phyloP scores from a whole-genome alignment of 2,329 filamentous ascomycete genomes.

The Penicillium sp. region DNA sequence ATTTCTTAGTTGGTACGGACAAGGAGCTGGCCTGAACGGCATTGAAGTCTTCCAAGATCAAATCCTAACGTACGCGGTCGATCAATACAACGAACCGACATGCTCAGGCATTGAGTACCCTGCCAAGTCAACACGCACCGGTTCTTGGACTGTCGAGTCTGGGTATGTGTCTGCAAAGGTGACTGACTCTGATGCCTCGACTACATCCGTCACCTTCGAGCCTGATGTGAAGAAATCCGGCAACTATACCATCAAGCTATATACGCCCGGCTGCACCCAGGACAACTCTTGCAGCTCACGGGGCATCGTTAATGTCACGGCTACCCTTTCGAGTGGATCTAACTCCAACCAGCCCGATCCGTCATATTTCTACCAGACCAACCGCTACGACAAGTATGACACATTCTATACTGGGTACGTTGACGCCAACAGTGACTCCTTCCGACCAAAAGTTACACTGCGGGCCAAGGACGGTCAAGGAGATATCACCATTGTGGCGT shows the following conservation, averaged over 20 bases:
- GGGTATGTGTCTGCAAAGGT: conserved; percentile 74
- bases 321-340: conserved; percentile 58
- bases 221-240: conserved; percentile 86
- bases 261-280: conserved; percentile 84
- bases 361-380: conserved; percentile 78
- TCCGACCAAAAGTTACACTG: conserved; percentile 78
- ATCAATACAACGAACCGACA: conserved; percentile 81
- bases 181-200: conserved; percentile 55
- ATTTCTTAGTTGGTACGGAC: conserved; percentile 82
- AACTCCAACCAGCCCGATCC: conserved; percentile 53
- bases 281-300: conserved; percentile 74
- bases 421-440: conserved; percentile 69
- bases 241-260: conserved; percentile 87
- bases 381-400: conserved; percentile 96
- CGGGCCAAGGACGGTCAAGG: conserved; percentile 62
- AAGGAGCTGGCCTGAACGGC: conserved; percentile 78
- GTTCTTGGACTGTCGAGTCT: conserved; percentile 71
- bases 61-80: conserved; percentile 80
- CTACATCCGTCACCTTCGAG: conserved; percentile 64
- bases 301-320: conserved; percentile 80
- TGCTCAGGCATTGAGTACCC: conserved; percentile 67
- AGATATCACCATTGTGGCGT: conserved; percentile 79
- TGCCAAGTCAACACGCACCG: conserved; percentile 68
- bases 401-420: conserved; percentile 83
- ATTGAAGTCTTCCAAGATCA: conserved; percentile 85